Percentiles rank a stretch among this genome's conserved stretches.
Evolutionary conservation across 1,284 basidiomycete genomes (phyloP).

Genomic region (Leccinum subrobustum): DNA sequence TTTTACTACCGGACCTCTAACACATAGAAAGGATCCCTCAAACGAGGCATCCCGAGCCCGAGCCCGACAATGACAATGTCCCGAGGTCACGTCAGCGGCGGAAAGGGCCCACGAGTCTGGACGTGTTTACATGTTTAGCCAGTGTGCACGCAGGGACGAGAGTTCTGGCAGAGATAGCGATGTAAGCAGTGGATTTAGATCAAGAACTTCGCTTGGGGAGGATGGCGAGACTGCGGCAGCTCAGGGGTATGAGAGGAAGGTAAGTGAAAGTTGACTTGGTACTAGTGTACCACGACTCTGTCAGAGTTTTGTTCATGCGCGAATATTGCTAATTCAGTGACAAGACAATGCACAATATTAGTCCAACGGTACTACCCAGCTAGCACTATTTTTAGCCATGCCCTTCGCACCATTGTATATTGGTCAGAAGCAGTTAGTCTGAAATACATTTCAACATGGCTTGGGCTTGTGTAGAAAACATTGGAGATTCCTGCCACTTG

Average conservation of each 20-base stretch:
- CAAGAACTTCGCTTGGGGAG: constrained; percentile 29
- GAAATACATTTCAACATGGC: too few species aligned
- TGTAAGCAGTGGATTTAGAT: constrained; percentile 39
- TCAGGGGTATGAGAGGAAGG: background rate
- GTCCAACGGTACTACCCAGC: too few species aligned
- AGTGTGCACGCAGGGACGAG: constrained; percentile 57
- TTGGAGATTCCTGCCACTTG: too few species aligned
- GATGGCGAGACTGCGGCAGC: constrained; percentile 18
- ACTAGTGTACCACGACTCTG: too few species aligned
- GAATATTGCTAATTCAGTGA: too few species aligned
- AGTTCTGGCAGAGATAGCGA: constrained; percentile 54
- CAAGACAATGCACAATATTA: too few species aligned
- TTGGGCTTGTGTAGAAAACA: too few species aligned
- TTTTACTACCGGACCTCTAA: constrained; percentile 7
- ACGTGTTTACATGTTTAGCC: constrained; percentile 67
- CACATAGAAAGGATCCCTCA: constrained; percentile 79
- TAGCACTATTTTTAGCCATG: too few species aligned
- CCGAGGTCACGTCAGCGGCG: constrained; percentile 46
- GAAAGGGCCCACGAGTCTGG: constrained; percentile 56
- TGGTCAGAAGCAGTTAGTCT: too few species aligned
- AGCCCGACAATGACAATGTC: constrained; percentile 34
- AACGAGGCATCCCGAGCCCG: constrained; percentile 24
- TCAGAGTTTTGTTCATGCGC: too few species aligned
- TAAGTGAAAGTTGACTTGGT: constrained; percentile 42
- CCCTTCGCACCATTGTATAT: too few species aligned